Base-by-base conservation (phyloP, 2,329 filamentous ascomycete species). In the Sarocladiaceae sp. region DNA sequence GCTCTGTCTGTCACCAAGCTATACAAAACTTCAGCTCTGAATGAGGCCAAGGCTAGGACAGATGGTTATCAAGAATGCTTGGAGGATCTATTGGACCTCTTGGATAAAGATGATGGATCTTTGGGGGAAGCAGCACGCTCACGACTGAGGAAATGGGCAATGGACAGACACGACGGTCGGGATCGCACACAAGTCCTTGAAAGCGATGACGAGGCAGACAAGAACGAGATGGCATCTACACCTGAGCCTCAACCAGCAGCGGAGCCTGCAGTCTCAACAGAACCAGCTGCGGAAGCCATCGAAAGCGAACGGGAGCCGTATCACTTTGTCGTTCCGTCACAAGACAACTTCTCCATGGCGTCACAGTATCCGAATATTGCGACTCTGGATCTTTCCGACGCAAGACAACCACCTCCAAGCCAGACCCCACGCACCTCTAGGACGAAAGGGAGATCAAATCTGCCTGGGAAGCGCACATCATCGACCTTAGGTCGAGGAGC, bases 31-130 rank as follows among this genome's bases (percentile, higher is more conserved):
- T 93, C 93, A 3, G 87, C 89, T 12, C 78, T 84, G 28, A 88
- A 89, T 47, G 86, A 94, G 66, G 78, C 86, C 48, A 85, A 86
- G 62, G 84, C 90, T 44, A 84, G 89, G 48, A 73, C 82, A 49
- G 86, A 92, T 35, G 94, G 94, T 23, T 97, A 97, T 62, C 92
- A 97, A 67, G 92, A 97, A 64, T 95, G 92, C 33, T 75, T 99
- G 33, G 90, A 97, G 57, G 93, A 97, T 59, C 75, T 99, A 4
- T 73, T 97, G n/a, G 71, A 78, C 15, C 95, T 96, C 59, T 73
- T 97, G 51, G 92, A 97, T 65, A 87, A 83, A 63, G 85, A 91
- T 64, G 84, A 89, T 57, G 76, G 96, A 52, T 90, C 90, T 0
- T 65, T 94, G 12, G 80, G 79, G 46, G 88, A 94, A 66, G 89